These are phyloP conservation scores for Babesia sp. DNA, from an alignment of 169 alveolate species.

Conservation along the genomic window DNA sequence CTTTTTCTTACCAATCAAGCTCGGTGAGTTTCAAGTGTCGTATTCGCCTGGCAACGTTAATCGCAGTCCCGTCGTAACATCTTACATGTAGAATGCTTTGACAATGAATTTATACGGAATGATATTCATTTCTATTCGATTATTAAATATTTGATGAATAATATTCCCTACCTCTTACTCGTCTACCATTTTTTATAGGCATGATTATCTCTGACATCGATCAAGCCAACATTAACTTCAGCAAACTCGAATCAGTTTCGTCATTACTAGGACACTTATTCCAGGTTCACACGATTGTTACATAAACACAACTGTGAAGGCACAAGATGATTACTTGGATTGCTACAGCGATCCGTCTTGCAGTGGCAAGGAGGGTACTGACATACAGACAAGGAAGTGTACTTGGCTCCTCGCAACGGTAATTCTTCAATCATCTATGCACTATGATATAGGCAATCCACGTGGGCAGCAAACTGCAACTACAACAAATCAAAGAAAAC, in stretches of 20 bases:
- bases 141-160: background rate
- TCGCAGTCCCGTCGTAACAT: too few relatives aligned
- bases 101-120: too few relatives aligned
- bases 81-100: too few relatives aligned
- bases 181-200: constrained; percentile 36
- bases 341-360: constrained; percentile 61
- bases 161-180: background rate
- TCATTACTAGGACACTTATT: constrained; percentile 71
- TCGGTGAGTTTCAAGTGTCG: constrained; percentile 63
- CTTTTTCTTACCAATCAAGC: constrained; percentile 71
- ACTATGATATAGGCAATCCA: constrained; percentile 60
- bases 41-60: too few relatives aligned
- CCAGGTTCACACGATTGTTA: constrained; percentile 49
- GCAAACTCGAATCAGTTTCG: constrained; percentile 69
- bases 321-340: constrained; percentile 78
- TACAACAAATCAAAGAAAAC: constrained; percentile 60
- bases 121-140: background rate
- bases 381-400: constrained; percentile 74
- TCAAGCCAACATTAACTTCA: constrained; percentile 59
- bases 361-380: constrained; percentile 79
- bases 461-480: constrained; percentile 61
- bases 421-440: background rate
- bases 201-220: constrained; percentile 71
- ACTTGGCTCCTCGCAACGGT: constrained; percentile 77
- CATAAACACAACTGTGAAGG: constrained; percentile 21